phyloP scores from a whole-genome alignment of 2,329 filamentous ascomycete genomes.

The Phyllosticta citribraziliensis region DNA sequence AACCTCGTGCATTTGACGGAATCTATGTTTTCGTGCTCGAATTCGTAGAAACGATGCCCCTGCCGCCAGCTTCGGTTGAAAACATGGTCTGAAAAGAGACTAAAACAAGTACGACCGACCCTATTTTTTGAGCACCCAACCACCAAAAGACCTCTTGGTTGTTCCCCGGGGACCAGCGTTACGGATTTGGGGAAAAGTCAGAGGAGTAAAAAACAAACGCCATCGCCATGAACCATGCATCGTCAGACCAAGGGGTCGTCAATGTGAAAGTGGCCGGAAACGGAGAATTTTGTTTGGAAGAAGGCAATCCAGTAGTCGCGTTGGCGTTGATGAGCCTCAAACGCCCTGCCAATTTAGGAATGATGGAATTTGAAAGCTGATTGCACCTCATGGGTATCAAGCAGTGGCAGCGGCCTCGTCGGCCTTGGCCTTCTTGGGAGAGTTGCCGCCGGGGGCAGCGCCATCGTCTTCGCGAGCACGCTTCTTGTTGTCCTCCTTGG shows the following conservation, averaged over 20 bases:
- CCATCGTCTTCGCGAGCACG: slow-evolving; percentile 34
- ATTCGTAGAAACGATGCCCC: not conserved
- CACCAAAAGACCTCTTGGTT: not conserved
- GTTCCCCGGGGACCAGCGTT: not conserved
- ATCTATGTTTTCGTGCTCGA: not conserved
- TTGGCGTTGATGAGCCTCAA: not conserved
- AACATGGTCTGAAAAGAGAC: not conserved
- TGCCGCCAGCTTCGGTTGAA: not conserved
- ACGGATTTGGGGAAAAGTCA: not conserved
- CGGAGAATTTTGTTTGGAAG: not conserved
- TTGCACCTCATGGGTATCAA: slow-evolving; percentile 1
- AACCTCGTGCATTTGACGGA: not conserved
- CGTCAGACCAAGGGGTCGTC: not conserved
- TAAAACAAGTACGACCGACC: not conserved
- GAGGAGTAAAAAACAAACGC: not conserved
- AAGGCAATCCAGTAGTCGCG: not conserved
- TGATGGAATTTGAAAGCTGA: not conserved
- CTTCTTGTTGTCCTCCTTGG: slow-evolving; percentile 29
- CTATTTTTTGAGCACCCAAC: not conserved
- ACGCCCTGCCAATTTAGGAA: not conserved
- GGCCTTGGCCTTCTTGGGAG: slow-evolving; percentile 39
- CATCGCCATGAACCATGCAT: not conserved
- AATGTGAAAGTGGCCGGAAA: not conserved
- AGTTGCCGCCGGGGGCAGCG: slow-evolving; percentile 24
- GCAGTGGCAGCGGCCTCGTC: slow-evolving; percentile 3